Conservation (phyloP, 352 stramenopile species). For the Globisporangium alternatum region DNA sequence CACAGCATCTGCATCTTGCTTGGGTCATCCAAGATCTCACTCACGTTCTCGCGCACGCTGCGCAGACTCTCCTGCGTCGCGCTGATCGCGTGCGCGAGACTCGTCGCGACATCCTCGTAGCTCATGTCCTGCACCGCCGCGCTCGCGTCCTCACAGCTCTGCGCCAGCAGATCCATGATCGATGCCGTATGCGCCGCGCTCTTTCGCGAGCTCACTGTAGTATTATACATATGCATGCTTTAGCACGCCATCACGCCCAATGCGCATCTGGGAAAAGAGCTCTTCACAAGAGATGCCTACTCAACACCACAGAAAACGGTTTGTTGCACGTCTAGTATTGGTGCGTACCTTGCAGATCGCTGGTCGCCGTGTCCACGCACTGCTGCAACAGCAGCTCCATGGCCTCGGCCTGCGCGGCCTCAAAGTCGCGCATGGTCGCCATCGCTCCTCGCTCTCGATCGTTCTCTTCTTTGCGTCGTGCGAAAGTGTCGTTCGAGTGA, state of each 20-base stretch:
- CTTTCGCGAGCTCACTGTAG: background rate
- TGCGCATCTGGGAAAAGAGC: background rate
- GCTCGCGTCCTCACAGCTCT: constrained; percentile 62
- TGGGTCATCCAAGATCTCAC: constrained; percentile 58
- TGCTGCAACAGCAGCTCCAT: constrained; percentile 63
- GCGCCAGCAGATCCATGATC: constrained; percentile 63
- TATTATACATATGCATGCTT: background rate
- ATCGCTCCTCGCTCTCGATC: background rate
- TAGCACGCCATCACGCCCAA: background rate
- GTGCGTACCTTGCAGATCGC: constrained; percentile 8
- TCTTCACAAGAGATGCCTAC: background rate
- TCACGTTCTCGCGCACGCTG: constrained; percentile 50
- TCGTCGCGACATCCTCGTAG: constrained; percentile 48
- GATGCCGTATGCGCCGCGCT: constrained; percentile 32
- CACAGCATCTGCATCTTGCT: constrained; percentile 58
- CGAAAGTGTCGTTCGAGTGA: background rate
- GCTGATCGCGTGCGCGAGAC: constrained; percentile 48
- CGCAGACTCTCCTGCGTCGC: constrained; percentile 66
- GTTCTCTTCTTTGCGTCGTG: background rate
- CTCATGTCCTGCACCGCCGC: constrained; percentile 47
- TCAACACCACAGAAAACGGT: background rate
- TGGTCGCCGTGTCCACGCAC: constrained; percentile 24
- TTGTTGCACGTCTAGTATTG: background rate
- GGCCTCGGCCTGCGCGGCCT: constrained; percentile 43
- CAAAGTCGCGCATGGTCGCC: constrained; percentile 30